phyloP scores from a whole-genome alignment of 495 filamentous ascomycete genomes.

The Podospora pseudopauciseta region DNA sequence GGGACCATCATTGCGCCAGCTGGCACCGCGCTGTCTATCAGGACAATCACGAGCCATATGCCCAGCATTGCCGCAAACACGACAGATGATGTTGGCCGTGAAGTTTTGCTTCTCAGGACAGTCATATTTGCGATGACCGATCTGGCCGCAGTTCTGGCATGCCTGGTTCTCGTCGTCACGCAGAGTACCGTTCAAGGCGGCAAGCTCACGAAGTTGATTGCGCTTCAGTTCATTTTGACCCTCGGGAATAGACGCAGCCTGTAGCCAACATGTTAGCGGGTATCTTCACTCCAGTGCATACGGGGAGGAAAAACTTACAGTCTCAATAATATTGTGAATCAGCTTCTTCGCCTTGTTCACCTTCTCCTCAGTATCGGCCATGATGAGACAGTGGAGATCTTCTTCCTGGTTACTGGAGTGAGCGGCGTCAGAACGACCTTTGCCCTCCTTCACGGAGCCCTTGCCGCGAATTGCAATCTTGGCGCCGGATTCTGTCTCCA shows the following conservation, averaged over 20 bases:
- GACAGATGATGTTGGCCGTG: conserved; percentile 98
- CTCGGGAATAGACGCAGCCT: conserved; percentile 98
- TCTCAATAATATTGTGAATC: conserved; percentile 97
- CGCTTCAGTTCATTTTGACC: conserved; percentile 98
- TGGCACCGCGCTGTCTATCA: conserved; percentile 81
- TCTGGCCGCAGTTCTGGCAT: conserved; percentile 99
- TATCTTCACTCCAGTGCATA: not conserved
- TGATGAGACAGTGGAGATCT: conserved; percentile 97
- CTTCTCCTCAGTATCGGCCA: conserved; percentile 98
- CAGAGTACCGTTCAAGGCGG: conserved; percentile 94
- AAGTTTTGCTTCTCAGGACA: conserved; percentile 97
- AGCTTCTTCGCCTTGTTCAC: conserved; percentile 96
- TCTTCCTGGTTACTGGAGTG: conserved; percentile 99
- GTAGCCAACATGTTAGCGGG: conserved; percentile 25
- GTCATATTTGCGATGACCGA: conserved; percentile 98
- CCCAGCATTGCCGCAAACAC: conserved; percentile 72
- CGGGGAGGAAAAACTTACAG: conserved; percentile 57
- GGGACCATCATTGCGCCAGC: conserved; percentile 73
- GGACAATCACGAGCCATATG: conserved; percentile 62
- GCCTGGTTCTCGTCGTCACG: conserved; percentile 99
- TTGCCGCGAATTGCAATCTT: conserved; percentile 99
- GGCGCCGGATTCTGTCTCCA: conserved; percentile 93
- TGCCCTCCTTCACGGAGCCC: conserved; percentile 99
- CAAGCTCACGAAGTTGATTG: conserved; percentile 95
- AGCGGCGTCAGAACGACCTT: conserved; percentile 95